phyloP scores from a whole-genome alignment of 129 eudicot genomes.

The Artemisia tridentata region DNA sequence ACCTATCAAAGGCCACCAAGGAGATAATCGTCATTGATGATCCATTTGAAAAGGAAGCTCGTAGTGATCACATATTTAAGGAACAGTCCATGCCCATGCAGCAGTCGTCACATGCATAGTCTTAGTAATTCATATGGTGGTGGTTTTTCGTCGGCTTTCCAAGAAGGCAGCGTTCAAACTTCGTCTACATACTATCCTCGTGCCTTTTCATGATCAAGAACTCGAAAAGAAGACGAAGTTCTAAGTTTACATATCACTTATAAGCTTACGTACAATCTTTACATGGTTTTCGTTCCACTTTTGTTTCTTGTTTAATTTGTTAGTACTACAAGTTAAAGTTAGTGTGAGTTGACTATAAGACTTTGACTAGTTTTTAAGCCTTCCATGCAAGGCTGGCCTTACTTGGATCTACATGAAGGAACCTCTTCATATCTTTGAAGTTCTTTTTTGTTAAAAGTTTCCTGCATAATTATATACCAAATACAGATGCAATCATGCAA shows the following conservation, averaged over 20 bases:
- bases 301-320: constrained; percentile 20
- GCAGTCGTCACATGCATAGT: not conserved
- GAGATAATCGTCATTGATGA: constrained; percentile 52
- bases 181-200: constrained; percentile 32
- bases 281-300: constrained; percentile 5
- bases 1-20: constrained; percentile 14
- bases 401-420: not conserved
- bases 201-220: constrained; percentile 33
- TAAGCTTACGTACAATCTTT: constrained; percentile 16
- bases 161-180: not conserved
- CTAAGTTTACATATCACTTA: not conserved
- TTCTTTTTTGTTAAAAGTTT: not conserved
- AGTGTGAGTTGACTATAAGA: constrained; percentile 24
- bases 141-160: constrained; percentile 20
- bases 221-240: not conserved
- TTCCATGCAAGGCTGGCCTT: constrained; percentile 17
- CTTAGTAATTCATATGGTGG: constrained; percentile 5
- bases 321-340: constrained; percentile 14
- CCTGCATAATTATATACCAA: not conserved
- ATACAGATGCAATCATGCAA: not conserved
- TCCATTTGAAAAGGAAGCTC: constrained; percentile 29
- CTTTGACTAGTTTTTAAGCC: constrained; percentile 18
- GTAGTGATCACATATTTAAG: constrained; percentile 19
- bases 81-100: constrained; percentile 11
- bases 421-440: not conserved